Evolutionary conservation across 202 grass and related monocot genomes (phyloP).

Genomic region (Eragrostis tef): DNA sequence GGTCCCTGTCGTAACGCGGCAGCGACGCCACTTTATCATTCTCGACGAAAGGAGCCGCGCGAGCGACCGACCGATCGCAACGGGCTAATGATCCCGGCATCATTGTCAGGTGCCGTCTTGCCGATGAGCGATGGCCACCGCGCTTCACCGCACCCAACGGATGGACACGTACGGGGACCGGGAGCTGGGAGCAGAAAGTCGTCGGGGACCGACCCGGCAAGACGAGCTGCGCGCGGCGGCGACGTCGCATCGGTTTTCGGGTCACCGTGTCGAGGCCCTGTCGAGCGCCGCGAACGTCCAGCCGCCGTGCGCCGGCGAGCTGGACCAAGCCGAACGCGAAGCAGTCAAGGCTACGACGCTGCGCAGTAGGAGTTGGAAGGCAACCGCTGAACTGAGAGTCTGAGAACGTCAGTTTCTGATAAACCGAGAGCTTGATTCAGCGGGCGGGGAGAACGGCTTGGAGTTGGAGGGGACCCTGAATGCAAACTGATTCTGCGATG

Average conservation of each 20-base stretch:
- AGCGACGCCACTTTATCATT: background rate
- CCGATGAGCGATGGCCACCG: background rate
- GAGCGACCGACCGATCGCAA: background rate
- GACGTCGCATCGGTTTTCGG: background rate
- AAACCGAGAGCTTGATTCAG: background rate
- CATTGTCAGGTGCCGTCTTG: background rate
- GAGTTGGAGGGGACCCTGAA: background rate
- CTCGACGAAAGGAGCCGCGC: background rate
- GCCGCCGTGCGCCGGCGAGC: background rate
- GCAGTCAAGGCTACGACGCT: no score
- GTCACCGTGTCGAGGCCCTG: background rate
- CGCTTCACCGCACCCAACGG: no score
- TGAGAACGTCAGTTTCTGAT: background rate
- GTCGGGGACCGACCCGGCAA: background rate
- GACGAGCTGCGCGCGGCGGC: background rate
- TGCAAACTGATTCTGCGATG: background rate
- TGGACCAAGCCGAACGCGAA: background rate
- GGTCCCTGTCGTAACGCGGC: background rate
- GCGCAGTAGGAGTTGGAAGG: background rate
- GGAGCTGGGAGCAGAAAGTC: background rate
- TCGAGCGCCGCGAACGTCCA: background rate
- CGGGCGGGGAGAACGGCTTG: background rate
- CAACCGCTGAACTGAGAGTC: background rate
- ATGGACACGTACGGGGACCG: background rate
- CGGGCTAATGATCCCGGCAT: slow-evolving; percentile 2